A percentile compares a stretch with the other conserved stretches of the same genome.
Evolutionary conservation across 306 rosid genomes (phyloP).

Genomic region (Quercus parvula): DNA sequence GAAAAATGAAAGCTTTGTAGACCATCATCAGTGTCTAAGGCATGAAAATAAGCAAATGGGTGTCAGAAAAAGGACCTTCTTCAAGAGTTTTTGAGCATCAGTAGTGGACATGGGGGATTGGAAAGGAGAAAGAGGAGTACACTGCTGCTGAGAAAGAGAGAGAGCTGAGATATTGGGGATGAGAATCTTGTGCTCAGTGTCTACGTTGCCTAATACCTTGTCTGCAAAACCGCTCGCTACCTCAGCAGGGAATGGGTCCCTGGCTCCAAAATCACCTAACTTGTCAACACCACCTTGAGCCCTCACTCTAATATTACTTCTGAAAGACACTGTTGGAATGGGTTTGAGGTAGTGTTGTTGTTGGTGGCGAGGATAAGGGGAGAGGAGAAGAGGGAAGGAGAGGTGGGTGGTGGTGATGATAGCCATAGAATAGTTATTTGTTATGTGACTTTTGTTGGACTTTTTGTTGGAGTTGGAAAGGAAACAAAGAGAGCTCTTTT

Average conservation of each 20-base stretch:
- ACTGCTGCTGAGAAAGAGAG: constrained; percentile 59
- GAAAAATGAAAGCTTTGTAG: no score
- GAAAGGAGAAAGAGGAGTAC: constrained; percentile 51
- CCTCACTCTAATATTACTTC: constrained; percentile 7
- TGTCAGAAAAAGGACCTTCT: constrained; percentile 44
- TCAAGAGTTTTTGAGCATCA: constrained; percentile 54
- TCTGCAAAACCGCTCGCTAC: constrained; percentile 71
- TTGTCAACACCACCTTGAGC: constrained; percentile 27
- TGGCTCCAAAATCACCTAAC: constrained; percentile 78
- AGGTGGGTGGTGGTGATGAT: constrained; percentile 23
- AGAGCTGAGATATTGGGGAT: constrained; percentile 70
- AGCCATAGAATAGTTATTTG: background rate
- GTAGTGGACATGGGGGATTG: constrained; percentile 49
- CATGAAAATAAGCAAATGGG: background rate
- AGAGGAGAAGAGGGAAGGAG: constrained; percentile 17
- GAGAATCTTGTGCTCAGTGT: constrained; percentile 82
- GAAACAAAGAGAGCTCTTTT: background rate
- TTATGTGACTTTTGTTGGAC: background rate
- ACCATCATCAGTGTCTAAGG: background rate
- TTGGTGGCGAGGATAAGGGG: background rate
- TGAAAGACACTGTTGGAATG: background rate
- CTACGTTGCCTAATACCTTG: constrained; percentile 52
- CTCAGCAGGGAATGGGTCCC: constrained; percentile 93
- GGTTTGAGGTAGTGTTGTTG: background rate
- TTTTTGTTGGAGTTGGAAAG: background rate